phyloP scores from a whole-genome alignment of 1,139 yeast genomes.

The Suhomyces yuchorum region DNA sequence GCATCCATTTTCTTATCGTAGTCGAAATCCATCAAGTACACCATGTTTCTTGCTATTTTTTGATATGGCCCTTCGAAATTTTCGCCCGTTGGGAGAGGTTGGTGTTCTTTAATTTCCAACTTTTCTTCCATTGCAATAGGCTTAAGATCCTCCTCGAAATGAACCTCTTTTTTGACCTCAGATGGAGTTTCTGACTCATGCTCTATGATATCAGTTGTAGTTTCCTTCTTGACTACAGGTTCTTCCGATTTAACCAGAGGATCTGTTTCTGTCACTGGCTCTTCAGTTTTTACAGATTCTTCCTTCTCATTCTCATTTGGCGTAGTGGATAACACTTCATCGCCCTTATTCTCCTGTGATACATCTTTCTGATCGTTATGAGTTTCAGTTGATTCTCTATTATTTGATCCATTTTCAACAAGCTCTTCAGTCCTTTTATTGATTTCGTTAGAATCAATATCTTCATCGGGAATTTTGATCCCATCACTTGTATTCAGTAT shows the following conservation, averaged over 20 bases:
- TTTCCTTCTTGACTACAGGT: not conserved
- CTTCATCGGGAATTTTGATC: not conserved
- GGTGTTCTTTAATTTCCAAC: not conserved
- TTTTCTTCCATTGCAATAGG: not conserved
- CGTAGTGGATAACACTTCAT: not conserved
- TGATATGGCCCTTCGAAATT: conserved; percentile 68
- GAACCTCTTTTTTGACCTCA: conserved; percentile 16
- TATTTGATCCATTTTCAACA: not conserved
- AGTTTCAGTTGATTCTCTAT: not conserved
- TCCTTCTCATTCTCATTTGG: not conserved
- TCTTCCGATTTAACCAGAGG: not conserved
- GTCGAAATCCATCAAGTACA: conserved; percentile 52
- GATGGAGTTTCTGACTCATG: not conserved
- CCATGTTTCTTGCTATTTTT: conserved; percentile 51
- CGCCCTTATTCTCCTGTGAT: not conserved
- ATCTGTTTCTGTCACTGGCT: not conserved
- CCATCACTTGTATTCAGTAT: not conserved
- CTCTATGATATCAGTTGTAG: not conserved
- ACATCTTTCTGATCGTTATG: not conserved
- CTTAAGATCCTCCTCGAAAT: conserved; percentile 31
- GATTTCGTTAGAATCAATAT: not conserved
- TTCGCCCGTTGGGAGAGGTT: conserved; percentile 11
- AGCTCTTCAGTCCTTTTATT: not conserved
- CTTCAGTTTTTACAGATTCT: not conserved
- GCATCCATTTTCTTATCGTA: conserved; percentile 23